Evolutionary conservation across 768 basidiomycete genomes (phyloP).

Genomic region (Amanita pseudoporphyria): DNA sequence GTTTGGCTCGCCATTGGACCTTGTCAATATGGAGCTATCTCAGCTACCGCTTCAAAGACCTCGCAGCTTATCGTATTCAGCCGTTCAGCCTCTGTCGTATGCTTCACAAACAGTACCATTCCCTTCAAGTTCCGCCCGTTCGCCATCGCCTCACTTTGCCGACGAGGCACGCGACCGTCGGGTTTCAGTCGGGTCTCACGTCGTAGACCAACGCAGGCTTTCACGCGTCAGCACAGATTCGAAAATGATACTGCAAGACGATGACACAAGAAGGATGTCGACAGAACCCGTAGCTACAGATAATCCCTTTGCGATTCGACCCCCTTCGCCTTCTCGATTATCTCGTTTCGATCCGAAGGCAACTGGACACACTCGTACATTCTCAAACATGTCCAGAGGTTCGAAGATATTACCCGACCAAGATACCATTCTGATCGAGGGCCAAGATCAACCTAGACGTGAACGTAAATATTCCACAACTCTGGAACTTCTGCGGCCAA

Average conservation of each 20-base stretch:
- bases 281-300: constrained; percentile 32
- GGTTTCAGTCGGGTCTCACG: constrained; percentile 1
- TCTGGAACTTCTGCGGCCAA: constrained; percentile 74
- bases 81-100: constrained; percentile 29
- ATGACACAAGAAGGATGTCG: constrained; percentile 24
- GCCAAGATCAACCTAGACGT: constrained; percentile 26
- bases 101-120: constrained; percentile 46
- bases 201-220: constrained; percentile 15
- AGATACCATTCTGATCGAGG: constrained; percentile 34
- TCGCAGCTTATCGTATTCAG: constrained; percentile 39
- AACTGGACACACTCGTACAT: constrained; percentile 41
- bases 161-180: constrained; percentile 2
- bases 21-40: constrained; percentile 34
- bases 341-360: constrained; percentile 81
- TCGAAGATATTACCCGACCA: constrained; percentile 54
- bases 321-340: constrained; percentile 54
- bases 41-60: constrained; percentile 34
- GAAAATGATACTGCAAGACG: constrained; percentile 26
- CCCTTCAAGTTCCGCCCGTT: constrained; percentile 44
- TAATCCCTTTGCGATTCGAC: constrained; percentile 62
- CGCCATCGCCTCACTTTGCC: constrained; percentile 27
- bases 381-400: constrained; percentile 58
- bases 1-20: constrained; percentile 47
- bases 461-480: constrained; percentile 65
- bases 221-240: constrained; percentile 47